Evolutionary conservation across 1,284 basidiomycete genomes (phyloP).

Genomic region (Stygiomarasmius scandens): DNA sequence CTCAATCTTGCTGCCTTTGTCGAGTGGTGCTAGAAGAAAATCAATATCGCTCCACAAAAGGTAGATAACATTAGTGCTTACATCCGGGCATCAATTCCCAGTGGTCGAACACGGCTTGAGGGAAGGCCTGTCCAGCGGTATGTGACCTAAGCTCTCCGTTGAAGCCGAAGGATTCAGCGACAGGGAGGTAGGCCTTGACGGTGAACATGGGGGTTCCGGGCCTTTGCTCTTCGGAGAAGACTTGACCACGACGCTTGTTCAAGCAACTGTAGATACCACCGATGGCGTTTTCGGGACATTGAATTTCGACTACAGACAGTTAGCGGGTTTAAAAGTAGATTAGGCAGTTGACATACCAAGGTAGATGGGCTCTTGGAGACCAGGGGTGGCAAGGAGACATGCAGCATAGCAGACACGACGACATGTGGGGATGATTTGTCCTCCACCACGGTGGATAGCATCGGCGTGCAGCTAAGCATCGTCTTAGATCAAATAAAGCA

Average conservation of each 20-base stretch:
- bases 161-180: constrained; percentile 98
- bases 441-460: constrained; percentile 99
- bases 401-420: constrained; percentile 98
- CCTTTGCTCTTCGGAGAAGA: constrained; percentile 97
- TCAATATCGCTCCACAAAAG: constrained; percentile 20
- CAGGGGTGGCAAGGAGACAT: constrained; percentile 87
- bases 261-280: constrained; percentile 96
- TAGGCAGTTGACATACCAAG: constrained; percentile 68
- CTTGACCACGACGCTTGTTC: constrained; percentile 99
- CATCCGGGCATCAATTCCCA: constrained; percentile 86
- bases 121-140: constrained; percentile 98
- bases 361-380: constrained; percentile 97
- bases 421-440: constrained; percentile 95
- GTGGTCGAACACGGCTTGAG: constrained; percentile 94
- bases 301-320: constrained; percentile 79
- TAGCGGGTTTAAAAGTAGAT: background rate
- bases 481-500: constrained; percentile 10
- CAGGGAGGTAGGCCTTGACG: constrained; percentile 98
- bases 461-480: constrained; percentile 85
- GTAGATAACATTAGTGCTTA: constrained; percentile 40
- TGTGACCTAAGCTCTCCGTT: constrained; percentile 93
- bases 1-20: constrained; percentile 90
- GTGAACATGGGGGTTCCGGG: constrained; percentile 99
- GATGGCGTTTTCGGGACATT: constrained; percentile 96
- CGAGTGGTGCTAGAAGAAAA: constrained; percentile 60